These are phyloP conservation scores for Coemansia sp. DNA, from an alignment of 192 early-diverging fungal species.

Conservation along the genomic window DNA sequence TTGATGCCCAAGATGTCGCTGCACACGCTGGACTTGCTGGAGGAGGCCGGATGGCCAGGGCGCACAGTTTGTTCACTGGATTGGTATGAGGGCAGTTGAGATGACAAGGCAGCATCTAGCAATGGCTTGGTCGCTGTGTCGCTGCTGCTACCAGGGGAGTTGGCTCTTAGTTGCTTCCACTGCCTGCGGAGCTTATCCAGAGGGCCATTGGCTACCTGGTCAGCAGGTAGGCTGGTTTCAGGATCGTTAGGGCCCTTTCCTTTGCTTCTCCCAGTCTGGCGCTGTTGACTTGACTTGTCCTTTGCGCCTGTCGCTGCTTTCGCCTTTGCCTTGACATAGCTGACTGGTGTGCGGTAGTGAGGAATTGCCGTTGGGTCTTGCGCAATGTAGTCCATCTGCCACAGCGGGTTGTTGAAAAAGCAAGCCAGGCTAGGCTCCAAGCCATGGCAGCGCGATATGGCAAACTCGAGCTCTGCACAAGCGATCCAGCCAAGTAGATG, in stretches of 20 bases:
- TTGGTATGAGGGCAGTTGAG: slow-evolving; percentile 20
- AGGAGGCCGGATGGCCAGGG: neutral
- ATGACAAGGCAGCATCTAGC: neutral
- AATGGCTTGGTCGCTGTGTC: slow-evolving; percentile 5
- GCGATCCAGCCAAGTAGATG: slow-evolving; percentile 81
- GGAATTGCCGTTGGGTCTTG: slow-evolving; percentile 37
- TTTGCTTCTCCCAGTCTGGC: neutral
- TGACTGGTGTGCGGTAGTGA: slow-evolving; percentile 27
- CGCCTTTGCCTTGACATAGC: slow-evolving; percentile 15
- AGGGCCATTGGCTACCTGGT: neutral
- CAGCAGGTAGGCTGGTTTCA: neutral
- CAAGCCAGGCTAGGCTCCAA: slow-evolving; percentile 49
- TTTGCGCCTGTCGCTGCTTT: neutral
- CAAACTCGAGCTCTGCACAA: slow-evolving; percentile 76
- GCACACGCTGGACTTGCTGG: neutral
- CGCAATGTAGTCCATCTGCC: slow-evolving; percentile 47
- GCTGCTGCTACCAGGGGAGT: neutral
- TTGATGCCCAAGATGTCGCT: neutral
- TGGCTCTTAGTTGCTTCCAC: neutral
- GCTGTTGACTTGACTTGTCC: neutral
- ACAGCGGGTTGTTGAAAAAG: slow-evolving; percentile 56
- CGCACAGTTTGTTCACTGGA: slow-evolving; percentile 6
- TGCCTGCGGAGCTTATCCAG: slow-evolving; percentile 4
- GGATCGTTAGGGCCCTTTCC: neutral
- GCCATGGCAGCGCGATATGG: slow-evolving; percentile 51